Base-by-base conservation (phyloP, 169 alveolate genomes). In the Cryptosporidium xiaoi region DNA sequence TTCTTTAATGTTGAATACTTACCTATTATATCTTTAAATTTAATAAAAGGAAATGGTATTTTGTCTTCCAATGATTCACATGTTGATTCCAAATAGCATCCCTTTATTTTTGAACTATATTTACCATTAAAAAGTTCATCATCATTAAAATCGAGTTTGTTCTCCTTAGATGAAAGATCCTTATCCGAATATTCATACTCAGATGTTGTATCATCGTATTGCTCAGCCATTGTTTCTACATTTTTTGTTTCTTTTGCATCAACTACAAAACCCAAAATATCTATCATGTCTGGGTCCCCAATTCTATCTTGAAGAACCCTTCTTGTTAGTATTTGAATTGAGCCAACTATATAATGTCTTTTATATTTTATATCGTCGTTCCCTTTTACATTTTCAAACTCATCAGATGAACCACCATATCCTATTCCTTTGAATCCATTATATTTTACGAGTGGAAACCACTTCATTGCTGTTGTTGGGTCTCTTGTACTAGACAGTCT, bases 381-480 rank as follows among this genome's bases (percentile, higher is more conserved):
- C 3, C 46, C 53, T 1, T 24, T 40, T 10, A 31, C 71, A 16
- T 24, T 62, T 6, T 58, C 8, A 34, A 58, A 56, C 44, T 27
- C 46, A 2, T 77, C 64, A 13, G 58, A 56, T n/a, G 15, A 29
- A 13, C 48, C 33, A 18, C 33, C 77, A 4, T 3, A 18, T n/a
- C 27, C 64, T 27, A 46, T 51, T 60, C 64, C 71, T 27, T 53
- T 77, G 18, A 77, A 77, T 12, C 71, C 71, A 62, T 77, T 44
- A 27, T 77, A 77, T 16, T 60, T 56, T 29, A 77, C 71, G 18
- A 77, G 13, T 40, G 87, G 87, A 60, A 77, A 77, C 87, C 87
- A 77, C 6, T 60, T 77, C 87, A 77, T 77, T 44, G 71, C 71
- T n/a, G 87, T 77, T 55, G 87, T 77, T 27, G 87, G 87, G 20